A percentile compares a stretch with the other conserved stretches of the same genome.
phyloP scores from a whole-genome alignment of 208 protist species.

The Jaenimonas drosophilae region DNA sequence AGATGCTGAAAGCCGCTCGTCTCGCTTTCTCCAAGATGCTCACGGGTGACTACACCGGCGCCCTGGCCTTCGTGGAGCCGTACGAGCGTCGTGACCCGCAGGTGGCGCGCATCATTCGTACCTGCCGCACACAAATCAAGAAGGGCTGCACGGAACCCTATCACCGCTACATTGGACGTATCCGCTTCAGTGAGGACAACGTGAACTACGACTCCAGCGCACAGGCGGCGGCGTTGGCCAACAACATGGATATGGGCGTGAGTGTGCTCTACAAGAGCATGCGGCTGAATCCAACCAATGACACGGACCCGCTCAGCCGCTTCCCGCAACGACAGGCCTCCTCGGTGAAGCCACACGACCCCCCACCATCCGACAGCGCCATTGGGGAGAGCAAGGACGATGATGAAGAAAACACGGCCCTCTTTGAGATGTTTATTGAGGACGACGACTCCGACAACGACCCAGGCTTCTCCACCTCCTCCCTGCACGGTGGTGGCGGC shows the following conservation, averaged over 20 bases:
- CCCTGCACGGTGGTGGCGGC: not conserved
- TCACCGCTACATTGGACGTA: conserved; percentile 19
- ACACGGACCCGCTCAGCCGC: no score
- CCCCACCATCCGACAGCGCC: no score
- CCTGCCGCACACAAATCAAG: conserved; percentile 18
- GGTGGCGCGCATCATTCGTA: conserved; percentile 15
- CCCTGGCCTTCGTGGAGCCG: conserved; percentile 14
- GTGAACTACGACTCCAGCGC: conserved; percentile 6
- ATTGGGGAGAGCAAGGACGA: conserved; percentile 6
- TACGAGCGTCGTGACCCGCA: conserved; percentile 22
- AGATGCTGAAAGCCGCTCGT: conserved; percentile 16
- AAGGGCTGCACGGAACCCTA: conserved; percentile 25
- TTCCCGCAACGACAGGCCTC: no score
- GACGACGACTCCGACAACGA: conserved; percentile 5
- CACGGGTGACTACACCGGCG: conserved; percentile 25
- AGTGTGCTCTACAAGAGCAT: no score
- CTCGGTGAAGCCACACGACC: no score
- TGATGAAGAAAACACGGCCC: conserved; percentile 11
- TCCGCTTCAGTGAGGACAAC: conserved; percentile 12
- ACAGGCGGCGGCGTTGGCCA: conserved; percentile 1
- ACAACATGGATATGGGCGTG: no score
- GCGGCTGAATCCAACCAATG: no score
- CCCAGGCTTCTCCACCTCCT: not conserved
- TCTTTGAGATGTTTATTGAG: conserved; percentile 48
- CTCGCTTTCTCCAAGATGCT: conserved; percentile 37